Percentiles rank a stretch among this genome's conserved stretches.
Evolutionary conservation across 164 flowering plant genomes (phyloP).

Genomic region (Umbilicus rupestris): DNA sequence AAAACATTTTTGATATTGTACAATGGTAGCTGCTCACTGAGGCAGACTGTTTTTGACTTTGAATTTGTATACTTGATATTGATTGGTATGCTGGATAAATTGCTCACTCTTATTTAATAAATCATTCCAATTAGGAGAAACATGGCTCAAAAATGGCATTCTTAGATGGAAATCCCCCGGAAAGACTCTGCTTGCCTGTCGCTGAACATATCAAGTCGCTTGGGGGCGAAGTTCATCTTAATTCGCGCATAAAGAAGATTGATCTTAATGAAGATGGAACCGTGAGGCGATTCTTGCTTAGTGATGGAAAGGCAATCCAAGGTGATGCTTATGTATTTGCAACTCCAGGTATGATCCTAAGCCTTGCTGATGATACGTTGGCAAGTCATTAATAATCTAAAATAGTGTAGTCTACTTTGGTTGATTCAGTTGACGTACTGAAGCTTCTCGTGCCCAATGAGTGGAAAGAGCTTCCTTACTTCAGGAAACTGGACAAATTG

Average conservation of each 20-base stretch:
- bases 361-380: background rate
- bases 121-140: conserved; percentile 58
- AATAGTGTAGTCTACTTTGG: conserved; percentile 11
- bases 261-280: conserved; percentile 72
- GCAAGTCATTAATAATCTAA: conserved; percentile 1
- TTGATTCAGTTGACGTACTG: conserved; percentile 68
- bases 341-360: conserved; percentile 55
- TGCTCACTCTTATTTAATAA: background rate
- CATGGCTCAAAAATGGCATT: conserved; percentile 99
- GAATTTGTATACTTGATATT: background rate
- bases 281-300: conserved; percentile 58
- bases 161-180: conserved; percentile 96
- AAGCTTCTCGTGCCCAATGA: conserved; percentile 85
- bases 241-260: conserved; percentile 73
- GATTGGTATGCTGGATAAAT: background rate
- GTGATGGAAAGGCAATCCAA: conserved; percentile 48
- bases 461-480: conserved; percentile 80
- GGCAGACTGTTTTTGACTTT: no score
- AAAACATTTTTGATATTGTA: no score
- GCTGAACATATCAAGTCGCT: conserved; percentile 67
- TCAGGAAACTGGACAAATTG: conserved; percentile 78
- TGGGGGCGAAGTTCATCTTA: conserved; percentile 80
- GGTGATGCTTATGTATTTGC: conserved; percentile 94
- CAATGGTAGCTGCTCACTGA: no score
- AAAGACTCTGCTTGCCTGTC: conserved; percentile 91